Evolutionary conservation across 306 rosid genomes (phyloP), one percentile per base, ranked within the genome.

Genomic region (Pachyrhizus erosus): DNA sequence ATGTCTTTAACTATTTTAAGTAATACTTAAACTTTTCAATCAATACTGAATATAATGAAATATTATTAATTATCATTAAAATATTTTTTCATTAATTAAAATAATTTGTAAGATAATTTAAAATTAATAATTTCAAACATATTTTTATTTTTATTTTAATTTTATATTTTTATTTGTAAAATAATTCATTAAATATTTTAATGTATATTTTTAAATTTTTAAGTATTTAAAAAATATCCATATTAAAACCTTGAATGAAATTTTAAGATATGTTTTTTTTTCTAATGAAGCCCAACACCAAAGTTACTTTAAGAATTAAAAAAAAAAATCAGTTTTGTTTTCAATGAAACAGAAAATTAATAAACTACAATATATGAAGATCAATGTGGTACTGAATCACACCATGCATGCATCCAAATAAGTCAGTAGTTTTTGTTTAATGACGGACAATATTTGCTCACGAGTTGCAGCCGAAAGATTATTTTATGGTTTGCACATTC

Each of bases 311-410:
- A 46, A 46, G 24, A 71, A 24, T 1, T n/a, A n/a, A 34, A 13
- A 24, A 23, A 18, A 10, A 39, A 21, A 21, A 0, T 37, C 42
- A 37, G 42, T 37, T 24, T 15, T 45, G n/a, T n/a, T 27, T 17
- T 9, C 26, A 72, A 17, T 72, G 77, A 72, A 21, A 42, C 4
- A 9, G 1, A 10, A 26, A 37, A 7, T 33, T 37, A 61, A 40
- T 54, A 39, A 29, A 57, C 24, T 24, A 7, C 42, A 37, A 52
- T n/a, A 20, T n/a, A 55, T 24, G 15, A 45, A 14, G 26, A 31
- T 80, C 29, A 70, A 42, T 27, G 55, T 9, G 78, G 60, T 62
- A 80, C 51, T 46, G 62, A 18, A 70, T 80, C 77, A n/a, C 24
- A 18, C 54, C 67, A 42, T 9, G 48, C 34, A 54, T 18, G 34